Percentiles rank a stretch among this genome's conserved stretches.
phyloP scores from a whole-genome alignment of 768 basidiomycete genomes.

The Tricholoma matsutake region DNA sequence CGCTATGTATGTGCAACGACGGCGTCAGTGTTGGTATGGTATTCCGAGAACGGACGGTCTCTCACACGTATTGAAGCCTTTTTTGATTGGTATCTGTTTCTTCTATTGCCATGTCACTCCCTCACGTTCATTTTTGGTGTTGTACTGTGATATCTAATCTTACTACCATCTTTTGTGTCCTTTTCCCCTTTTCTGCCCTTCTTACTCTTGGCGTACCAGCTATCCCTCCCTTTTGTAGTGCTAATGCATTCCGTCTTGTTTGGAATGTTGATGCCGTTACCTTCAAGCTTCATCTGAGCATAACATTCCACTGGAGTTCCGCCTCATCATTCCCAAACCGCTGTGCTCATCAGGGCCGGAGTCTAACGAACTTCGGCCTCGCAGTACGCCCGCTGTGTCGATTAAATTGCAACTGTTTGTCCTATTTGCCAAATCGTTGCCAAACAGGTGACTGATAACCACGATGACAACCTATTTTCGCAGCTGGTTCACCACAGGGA shows the following conservation, averaged over 20 bases:
- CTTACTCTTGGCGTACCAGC: neutral
- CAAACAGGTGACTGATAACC: neutral
- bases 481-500: conserved; percentile 49
- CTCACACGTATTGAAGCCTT: conserved; percentile 22
- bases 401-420: no score
- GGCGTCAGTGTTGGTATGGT: conserved; percentile 13
- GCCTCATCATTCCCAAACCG: no score
- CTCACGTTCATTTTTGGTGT: neutral
- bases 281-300: no score
- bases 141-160: neutral
- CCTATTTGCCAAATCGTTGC: no score
- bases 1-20: conserved; percentile 14
- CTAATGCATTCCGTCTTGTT: neutral
- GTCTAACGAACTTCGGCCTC: no score
- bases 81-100: neutral
- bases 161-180: neutral
- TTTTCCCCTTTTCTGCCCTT: neutral
- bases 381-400: no score
- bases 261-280: neutral
- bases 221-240: neutral
- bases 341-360: no score
- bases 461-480: conserved; percentile 59
- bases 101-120: neutral
- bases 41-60: conserved; percentile 21
- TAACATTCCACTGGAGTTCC: no score